A percentile compares a stretch with the other conserved stretches of the same genome.
Conservation (phyloP, 1,284 basidiomycete species). For the Microstroma glucosiphilum region DNA sequence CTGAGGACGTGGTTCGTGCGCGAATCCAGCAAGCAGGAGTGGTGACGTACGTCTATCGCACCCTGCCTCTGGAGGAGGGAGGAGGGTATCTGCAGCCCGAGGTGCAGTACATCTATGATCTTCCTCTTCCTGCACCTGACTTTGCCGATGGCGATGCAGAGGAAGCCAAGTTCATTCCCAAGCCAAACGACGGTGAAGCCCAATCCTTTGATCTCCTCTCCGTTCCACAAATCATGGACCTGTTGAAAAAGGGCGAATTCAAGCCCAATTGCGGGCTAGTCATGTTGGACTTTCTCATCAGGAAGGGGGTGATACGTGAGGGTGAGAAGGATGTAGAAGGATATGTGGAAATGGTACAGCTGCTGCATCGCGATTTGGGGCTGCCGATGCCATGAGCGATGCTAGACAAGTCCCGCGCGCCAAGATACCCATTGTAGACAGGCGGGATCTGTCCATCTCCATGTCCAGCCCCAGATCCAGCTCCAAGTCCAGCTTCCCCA, state of each 20-base stretch:
- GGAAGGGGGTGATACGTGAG: slow-evolving; percentile 65
- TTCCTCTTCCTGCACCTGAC: slow-evolving; percentile 24
- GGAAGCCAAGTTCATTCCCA: slow-evolving; percentile 53
- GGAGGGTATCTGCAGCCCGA: slow-evolving; percentile 41
- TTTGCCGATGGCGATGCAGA: slow-evolving; percentile 49
- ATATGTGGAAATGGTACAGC: background rate
- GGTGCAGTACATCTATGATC: slow-evolving; percentile 48
- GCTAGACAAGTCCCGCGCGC: no score
- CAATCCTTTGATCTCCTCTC: slow-evolving; percentile 66
- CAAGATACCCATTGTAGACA: no score
- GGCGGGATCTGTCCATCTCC: no score
- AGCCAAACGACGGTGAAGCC: slow-evolving; percentile 83
- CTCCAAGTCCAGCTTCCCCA: no score
- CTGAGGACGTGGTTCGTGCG: slow-evolving; percentile 59
- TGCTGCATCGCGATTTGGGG: background rate
- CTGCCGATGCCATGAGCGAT: background rate
- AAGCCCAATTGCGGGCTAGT: slow-evolving; percentile 77
- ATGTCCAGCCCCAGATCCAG: no score
- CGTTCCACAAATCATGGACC: slow-evolving; percentile 32
- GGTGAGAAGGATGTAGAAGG: slow-evolving; percentile 5
- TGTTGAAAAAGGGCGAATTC: slow-evolving; percentile 59
- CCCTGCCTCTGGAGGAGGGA: slow-evolving; percentile 43
- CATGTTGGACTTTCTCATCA: slow-evolving; percentile 74
- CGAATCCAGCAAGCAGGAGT: slow-evolving; percentile 32
- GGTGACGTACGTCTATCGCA: slow-evolving; percentile 59